Evolutionary conservation across 352 stramenopile genomes (phyloP), one percentile per base, ranked within the genome.

Genomic region (Elongisporangium anandrum): DNA sequence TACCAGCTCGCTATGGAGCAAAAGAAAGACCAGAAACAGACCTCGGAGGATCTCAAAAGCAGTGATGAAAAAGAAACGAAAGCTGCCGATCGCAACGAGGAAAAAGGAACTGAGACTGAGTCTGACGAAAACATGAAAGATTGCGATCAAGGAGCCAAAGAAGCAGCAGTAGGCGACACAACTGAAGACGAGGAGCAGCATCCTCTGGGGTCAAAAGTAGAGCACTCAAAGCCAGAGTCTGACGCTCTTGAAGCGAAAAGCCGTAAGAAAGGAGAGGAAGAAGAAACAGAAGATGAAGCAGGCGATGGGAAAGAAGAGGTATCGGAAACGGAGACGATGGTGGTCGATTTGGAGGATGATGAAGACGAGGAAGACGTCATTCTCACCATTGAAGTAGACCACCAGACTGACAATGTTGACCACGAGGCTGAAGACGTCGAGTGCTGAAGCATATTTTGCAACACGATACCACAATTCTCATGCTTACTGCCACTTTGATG

Each of bases 1-100:
- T 82, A 75, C 48, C 66, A 73, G 20, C 19, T 29, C 20, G 60
- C 56, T 13, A 63, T 63, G 39, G 59, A 68, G 50, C 53, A 50
- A 22, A 34, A 52, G 20, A 64, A 59, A 38, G 26, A 45, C 34
- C 34, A 7, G 17, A 16, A 45, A 15, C 1, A 17, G 34, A 45
- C 9, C 34, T 4, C 34, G 2, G 34, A 45, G 17, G 34, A 0
- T 17, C 34, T 17, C 10, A 45, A 12, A 9, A 45, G 5, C 4
- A 45, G 10, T 17, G 13, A 45, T 12, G 34, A 17, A 17, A 45
- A 45, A 17, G 34, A 45, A 12, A 12, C 34, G 34, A 17, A 45
- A 2, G 12, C 34, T 45, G 34, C 1, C 13, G 34, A 45, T 17
- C 13, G 4, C 34, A 2, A 45, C 10, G 34, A 45, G 13, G 1